Evolutionary conservation across 2,329 filamentous ascomycete species (phyloP).

Genomic region (Sarocladiaceae sp.): DNA sequence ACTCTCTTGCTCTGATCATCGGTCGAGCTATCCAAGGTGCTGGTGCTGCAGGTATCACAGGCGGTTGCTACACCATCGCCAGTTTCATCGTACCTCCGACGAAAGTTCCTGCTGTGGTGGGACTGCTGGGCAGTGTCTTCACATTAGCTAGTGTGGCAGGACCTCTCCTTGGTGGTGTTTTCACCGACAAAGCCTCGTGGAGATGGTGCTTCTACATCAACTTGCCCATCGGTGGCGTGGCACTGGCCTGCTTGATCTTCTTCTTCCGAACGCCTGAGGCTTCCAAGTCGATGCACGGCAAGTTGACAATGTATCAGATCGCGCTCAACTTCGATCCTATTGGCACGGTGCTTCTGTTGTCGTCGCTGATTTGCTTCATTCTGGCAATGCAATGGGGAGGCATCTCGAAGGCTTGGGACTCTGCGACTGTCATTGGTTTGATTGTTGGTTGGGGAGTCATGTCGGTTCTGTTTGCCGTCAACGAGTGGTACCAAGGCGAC

Average conservation of each 20-base stretch:
- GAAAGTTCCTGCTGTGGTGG: constrained; percentile 14
- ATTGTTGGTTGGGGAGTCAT: constrained; percentile 28
- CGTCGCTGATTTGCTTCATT: constrained; percentile 30
- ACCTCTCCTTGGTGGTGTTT: constrained; percentile 43
- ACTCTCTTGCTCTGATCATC: constrained; percentile 11
- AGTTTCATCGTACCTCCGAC: constrained; percentile 4
- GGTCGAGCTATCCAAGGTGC: constrained; percentile 11
- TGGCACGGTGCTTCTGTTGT: constrained; percentile 33
- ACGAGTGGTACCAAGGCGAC: constrained; percentile 34
- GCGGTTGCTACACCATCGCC: constrained; percentile 3
- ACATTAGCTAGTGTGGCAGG: constrained; percentile 44
- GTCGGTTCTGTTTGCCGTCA: constrained; percentile 22
- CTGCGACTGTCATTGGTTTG: constrained; percentile 29
- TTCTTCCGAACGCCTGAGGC: constrained; percentile 29
- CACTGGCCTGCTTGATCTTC: constrained; percentile 16
- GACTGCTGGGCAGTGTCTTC: constrained; percentile 34
- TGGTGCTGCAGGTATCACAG: constrained; percentile 4
- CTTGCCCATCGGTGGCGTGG: constrained; percentile 18
- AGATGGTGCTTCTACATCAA: constrained; percentile 21
- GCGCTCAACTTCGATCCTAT: constrained; percentile 36
- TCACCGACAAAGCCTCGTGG: constrained; percentile 26
- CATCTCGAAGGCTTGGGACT: constrained; percentile 31
- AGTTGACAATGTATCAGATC: constrained; percentile 31
- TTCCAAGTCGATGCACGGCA: constrained; percentile 22
- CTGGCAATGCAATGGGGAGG: constrained; percentile 38